phyloP scores from a whole-genome alignment of 2,329 filamentous ascomycete species.

The Aspergillus ustus region DNA sequence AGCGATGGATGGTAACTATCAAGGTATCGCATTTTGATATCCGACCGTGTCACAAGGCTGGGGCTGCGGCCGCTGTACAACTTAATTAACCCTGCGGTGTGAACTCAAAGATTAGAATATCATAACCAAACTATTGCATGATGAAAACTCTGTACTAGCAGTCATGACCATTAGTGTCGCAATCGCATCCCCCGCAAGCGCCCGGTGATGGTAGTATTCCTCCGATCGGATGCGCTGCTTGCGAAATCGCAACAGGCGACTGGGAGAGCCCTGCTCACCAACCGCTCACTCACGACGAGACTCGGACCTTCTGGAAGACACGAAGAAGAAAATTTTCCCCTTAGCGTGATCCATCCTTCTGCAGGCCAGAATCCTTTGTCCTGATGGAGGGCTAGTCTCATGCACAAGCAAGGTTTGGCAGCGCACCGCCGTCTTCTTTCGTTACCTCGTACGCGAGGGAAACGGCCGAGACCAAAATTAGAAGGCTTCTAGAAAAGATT shows the following conservation, averaged over 20 bases:
- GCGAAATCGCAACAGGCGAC: neutral
- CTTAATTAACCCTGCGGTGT: neutral
- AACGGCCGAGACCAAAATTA: conserved; percentile 22
- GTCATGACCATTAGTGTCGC: neutral
- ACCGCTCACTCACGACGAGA: neutral
- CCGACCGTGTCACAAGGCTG: neutral
- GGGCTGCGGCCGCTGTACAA: neutral
- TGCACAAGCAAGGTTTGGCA: neutral
- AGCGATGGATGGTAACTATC: neutral
- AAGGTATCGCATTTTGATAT: neutral
- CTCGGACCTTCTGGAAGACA: conserved; percentile 3
- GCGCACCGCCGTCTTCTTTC: neutral
- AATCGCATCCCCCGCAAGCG: neutral
- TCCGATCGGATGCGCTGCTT: neutral
- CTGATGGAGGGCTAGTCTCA: neutral
- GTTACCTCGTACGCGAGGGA: conserved; percentile 1
- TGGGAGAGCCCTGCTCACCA: too few species aligned
- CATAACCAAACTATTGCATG: neutral
- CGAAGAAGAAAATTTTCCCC: conserved; percentile 6
- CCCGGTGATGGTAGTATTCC: neutral
- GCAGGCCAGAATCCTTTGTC: neutral
- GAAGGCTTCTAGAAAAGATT: conserved; percentile 28
- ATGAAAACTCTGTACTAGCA: neutral
- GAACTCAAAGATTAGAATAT: neutral
- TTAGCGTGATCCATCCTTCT: neutral